Evolutionary conservation across 2,329 filamentous ascomycete genomes (phyloP), one percentile per base, ranked within the genome.

Genomic region (Reticulascus tulasneorum): DNA sequence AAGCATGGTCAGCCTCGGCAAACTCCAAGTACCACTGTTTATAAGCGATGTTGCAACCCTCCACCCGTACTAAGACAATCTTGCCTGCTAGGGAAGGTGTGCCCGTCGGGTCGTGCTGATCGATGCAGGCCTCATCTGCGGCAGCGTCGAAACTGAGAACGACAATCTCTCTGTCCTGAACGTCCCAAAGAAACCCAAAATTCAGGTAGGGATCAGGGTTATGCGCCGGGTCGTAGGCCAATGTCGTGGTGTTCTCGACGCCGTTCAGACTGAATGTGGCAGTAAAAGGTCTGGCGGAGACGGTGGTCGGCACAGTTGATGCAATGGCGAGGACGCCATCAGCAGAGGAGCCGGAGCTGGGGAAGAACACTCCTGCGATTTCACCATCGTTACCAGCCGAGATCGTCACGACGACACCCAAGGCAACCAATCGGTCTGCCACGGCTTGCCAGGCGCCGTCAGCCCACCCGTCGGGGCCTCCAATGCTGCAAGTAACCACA

Each of bases 1-100:
- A 55, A 35, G 83, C 56, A 43, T 80, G 77, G 48, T 71, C 69
- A 32, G 75, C 79, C 9, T 78, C 78, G 36, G 65, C 65, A 7
- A 62, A 65, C 5, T 60, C 67, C 6, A 72, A 71, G 39, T 77
- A 73, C 23, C 58, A 49, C 2, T 67, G 67, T 59, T 83, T 81
- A 12, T 66, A 46, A 3, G 63, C 59, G 40, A 79, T 79, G 0
- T 64, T 64, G 52, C 78, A 83, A 8, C 58, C 67, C 29, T 61
- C 63, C 15, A 56, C 56, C 20, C 59, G 60, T 22, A 70, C 56
- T 5, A 71, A 52, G n/a, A n/a, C n/a, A n/a, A n/a, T n/a, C n/a
- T n/a, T n/a, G n/a, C n/a, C n/a, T n/a, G n/a, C n/a, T n/a, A n/a
- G n/a, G n/a, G n/a, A n/a, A n/a, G n/a, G n/a, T n/a, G n/a, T n/a